phyloP scores from a whole-genome alignment of 2,329 filamentous ascomycete genomes.

The Metarhizium rileyi region DNA sequence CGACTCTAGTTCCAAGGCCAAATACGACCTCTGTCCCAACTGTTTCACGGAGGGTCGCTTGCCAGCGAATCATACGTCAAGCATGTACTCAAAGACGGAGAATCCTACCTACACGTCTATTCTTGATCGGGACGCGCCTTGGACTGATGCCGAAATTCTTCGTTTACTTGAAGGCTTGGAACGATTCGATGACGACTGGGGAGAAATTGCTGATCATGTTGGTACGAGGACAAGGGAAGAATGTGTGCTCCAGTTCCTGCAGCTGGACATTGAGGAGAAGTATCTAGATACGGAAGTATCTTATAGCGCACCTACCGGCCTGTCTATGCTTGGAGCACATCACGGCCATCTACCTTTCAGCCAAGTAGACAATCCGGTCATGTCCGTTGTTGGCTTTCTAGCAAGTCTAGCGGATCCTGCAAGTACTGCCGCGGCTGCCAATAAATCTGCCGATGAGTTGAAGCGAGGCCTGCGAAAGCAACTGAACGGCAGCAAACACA shows the following conservation, averaged over 20 bases:
- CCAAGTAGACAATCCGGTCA: constrained; percentile 88
- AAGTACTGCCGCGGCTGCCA: constrained; percentile 83
- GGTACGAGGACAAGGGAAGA: constrained; percentile 87
- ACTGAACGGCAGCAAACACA: constrained; percentile 49
- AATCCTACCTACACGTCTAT: constrained; percentile 72
- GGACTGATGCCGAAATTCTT: constrained; percentile 86
- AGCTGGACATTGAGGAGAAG: constrained; percentile 95
- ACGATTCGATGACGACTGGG: constrained; percentile 93
- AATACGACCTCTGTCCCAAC: constrained; percentile 83
- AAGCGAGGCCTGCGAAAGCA: constrained; percentile 69
- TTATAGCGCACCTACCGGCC: constrained; percentile 43
- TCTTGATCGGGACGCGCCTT: constrained; percentile 77
- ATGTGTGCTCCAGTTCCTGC: constrained; percentile 92
- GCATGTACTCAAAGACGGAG: constrained; percentile 81
- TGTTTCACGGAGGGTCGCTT: constrained; percentile 82
- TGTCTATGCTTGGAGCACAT: constrained; percentile 60
- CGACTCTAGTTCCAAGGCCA: constrained; percentile 54
- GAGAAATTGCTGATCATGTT: constrained; percentile 83
- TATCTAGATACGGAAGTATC: constrained; percentile 69
- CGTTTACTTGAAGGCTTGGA: constrained; percentile 84
- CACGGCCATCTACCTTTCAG: constrained; percentile 80
- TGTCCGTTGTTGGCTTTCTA: constrained; percentile 92
- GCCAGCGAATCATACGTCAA: constrained; percentile 65
- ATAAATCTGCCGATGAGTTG: constrained; percentile 78
- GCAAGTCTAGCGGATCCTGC: constrained; percentile 84